Base-by-base conservation (phyloP, 208 protist genomes). In the Phytomonas francai region DNA sequence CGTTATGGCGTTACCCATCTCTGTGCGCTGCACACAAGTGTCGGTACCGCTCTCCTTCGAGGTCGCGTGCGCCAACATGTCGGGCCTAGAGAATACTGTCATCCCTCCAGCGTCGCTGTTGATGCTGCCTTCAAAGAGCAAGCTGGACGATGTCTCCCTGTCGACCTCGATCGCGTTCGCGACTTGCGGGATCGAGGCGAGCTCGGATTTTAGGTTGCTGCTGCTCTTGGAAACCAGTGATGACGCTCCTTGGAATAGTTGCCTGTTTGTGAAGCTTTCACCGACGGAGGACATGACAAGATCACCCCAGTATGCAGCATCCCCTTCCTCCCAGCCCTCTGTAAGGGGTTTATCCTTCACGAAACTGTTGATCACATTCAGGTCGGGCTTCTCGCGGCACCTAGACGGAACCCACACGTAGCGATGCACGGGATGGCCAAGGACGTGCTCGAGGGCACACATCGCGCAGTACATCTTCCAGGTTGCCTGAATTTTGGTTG, bases 401-500 rank as follows among this genome's bases (percentile, higher is more conserved):
- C 83, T 79, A 16, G 67, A 67, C 4, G 79, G 82, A 33, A 88
- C 75, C 73, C 80, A 85, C 25, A 80, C 72, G 68, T 94, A 86
- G 16, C 88, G 81, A 11, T 80, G 76, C 57, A 92, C 84, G 4
- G 83, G 76, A 5, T 74, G 85, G 3, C 86, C 84, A 19, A 94
- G 77, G 32, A 66, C 73, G 45, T 81, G 63, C 67, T 87, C 85
- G 5, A 92, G 70, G 27, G 79, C 73, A 28, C 70, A 59, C 88
- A 94, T 92, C 22, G 79, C 81, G 60, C 65, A 67, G 75, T 89
- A 73, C 88, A 94, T 94, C 57, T 82, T 84, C 83, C 84, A 91
- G 58, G 82, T 88, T 2, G 84, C 80, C 77, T 94, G 83, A 42
- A 94, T 91, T 67, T 92, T 94, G 22, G 78, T 91, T n/a, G 86